Evolutionary conservation across 495 filamentous ascomycete genomes (phyloP).

Genomic region (Talaromyces wortmannii): DNA sequence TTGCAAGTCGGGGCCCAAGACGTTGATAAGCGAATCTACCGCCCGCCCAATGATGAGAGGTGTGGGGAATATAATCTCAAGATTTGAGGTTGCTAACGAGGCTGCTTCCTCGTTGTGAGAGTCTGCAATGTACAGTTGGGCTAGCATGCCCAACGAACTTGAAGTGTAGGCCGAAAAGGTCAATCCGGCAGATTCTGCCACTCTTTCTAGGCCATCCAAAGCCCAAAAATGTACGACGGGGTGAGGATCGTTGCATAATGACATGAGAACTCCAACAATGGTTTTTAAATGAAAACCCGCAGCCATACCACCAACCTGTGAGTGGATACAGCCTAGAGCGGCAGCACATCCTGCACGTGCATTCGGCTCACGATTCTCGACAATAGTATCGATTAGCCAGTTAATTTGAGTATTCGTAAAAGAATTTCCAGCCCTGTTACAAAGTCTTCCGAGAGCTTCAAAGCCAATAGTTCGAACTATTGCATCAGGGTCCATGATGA

Average conservation of each 20-base stretch:
- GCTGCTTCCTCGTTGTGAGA: conserved; percentile 82
- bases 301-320: conserved; percentile 95
- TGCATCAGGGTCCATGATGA: conserved; percentile 75
- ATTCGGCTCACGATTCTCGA: conserved; percentile 86
- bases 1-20: conserved; percentile 90
- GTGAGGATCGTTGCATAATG: conserved; percentile 91
- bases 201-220: conserved; percentile 77
- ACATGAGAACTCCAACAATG: conserved; percentile 92
- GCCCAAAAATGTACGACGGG: conserved; percentile 96
- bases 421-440: conserved; percentile 77
- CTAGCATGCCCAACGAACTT: conserved; percentile 84
- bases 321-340: conserved; percentile 88
- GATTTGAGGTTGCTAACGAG: conserved; percentile 74
- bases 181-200: conserved; percentile 87
- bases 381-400: conserved; percentile 86
- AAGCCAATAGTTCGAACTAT: conserved; percentile 81
- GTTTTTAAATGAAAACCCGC: conserved; percentile 96
- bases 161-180: conserved; percentile 87
- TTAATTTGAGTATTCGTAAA: conserved; percentile 89
- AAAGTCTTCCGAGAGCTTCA: conserved; percentile 83
- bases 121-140: conserved; percentile 85
- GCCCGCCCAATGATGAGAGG: conserved; percentile 77
- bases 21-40: conserved; percentile 93
- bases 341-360: conserved; percentile 90
- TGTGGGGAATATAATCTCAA: conserved; percentile 76